Conservation (phyloP, 306 rosid genomes). For the Aeschynomene evenia region DNA sequence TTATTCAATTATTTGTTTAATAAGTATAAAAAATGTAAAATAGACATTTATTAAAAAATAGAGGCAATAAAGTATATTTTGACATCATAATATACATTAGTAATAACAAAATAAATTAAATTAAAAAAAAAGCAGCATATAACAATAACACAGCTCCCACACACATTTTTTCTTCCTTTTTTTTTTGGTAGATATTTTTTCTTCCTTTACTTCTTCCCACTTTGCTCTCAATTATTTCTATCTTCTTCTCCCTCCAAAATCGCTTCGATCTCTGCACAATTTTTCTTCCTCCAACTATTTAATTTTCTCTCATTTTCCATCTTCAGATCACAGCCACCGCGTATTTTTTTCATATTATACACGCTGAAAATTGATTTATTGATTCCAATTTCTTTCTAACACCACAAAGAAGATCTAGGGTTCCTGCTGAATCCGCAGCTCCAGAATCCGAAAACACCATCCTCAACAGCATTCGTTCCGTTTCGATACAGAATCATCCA, state of each 20-base stretch:
- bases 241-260: conserved; percentile 28
- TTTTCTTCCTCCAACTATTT: conserved; percentile 8
- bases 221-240: conserved; percentile 18
- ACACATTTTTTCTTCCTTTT: neutral
- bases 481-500: neutral
- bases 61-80: neutral
- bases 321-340: conserved; percentile 36
- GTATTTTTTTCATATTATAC: neutral
- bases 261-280: conserved; percentile 48
- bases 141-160: neutral
- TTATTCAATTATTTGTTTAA: too few species aligned
- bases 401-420: conserved; percentile 49
- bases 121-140: neutral
- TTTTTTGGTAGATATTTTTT: too few species aligned
- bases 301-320: neutral
- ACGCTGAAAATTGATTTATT: conserved; percentile 6
- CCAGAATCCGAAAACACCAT: too few species aligned
- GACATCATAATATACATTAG: too few species aligned
- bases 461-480: conserved; percentile 27
- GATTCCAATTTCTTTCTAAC: neutral
- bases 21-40: too few species aligned
- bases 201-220: neutral
- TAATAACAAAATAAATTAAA: too few species aligned
- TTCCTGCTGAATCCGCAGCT: conserved; percentile 38
- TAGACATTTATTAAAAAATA: conserved; percentile 20